phyloP scores from a whole-genome alignment of 2,329 filamentous ascomycete genomes.

The Hypocrella siamensis region DNA sequence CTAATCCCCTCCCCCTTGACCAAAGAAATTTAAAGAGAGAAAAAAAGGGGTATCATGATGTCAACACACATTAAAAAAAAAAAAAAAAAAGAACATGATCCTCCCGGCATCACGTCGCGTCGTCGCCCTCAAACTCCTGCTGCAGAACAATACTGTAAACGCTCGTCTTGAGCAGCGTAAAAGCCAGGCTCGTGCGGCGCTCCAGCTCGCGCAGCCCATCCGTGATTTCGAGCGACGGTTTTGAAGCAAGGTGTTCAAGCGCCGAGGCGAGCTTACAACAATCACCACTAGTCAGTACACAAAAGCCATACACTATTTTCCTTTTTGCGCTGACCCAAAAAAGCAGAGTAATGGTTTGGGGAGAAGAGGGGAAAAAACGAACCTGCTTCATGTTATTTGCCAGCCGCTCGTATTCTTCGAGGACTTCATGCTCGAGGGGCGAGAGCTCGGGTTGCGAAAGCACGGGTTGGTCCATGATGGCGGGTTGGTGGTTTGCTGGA shows the following conservation, averaged over 20 bases:
- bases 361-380: constrained; percentile 8
- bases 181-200: constrained; percentile 86
- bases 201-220: constrained; percentile 80
- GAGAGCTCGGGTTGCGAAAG: constrained; percentile 43
- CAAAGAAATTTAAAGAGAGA: no score
- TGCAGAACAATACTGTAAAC: constrained; percentile 98
- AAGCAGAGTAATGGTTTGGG: neutral
- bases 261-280: constrained; percentile 37
- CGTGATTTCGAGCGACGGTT: constrained; percentile 66
- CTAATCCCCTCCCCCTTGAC: no score
- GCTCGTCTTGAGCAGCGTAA: constrained; percentile 91
- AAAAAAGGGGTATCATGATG: no score
- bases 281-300: neutral
- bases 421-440: constrained; percentile 79
- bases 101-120: constrained; percentile 20
- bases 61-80: no score
- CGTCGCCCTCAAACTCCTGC: constrained; percentile 76
- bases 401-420: constrained; percentile 83
- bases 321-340: neutral
- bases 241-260: constrained; percentile 48
- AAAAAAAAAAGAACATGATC: no score
- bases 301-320: neutral
- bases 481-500: neutral
- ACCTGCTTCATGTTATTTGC: constrained; percentile 87
- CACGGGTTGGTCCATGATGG: constrained; percentile 10